Percentiles rank a stretch among this genome's conserved stretches.
These are phyloP conservation scores for Nicotiana otophora DNA, from an alignment of 257 asterid species.

Conservation along the genomic window DNA sequence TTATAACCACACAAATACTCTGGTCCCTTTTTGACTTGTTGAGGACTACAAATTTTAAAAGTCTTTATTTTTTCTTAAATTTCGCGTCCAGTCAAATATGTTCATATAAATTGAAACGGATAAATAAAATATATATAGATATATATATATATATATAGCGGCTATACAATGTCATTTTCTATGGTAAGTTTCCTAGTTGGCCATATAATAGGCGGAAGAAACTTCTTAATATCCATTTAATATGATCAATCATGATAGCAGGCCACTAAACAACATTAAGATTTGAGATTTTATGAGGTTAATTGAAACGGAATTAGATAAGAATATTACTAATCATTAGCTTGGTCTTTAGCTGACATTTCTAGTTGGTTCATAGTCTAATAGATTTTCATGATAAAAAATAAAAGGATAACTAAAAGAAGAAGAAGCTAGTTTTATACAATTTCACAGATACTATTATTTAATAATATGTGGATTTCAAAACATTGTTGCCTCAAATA, in stretches of 20 bases:
- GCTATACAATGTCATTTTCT: too few species aligned
- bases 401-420: background rate
- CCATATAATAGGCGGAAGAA: background rate
- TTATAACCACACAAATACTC: too few species aligned
- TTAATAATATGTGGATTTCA: background rate
- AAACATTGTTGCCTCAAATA: constrained; percentile 6
- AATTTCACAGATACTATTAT: background rate
- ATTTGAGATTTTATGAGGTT: background rate
- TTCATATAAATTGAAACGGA: too few species aligned
- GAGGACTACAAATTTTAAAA: too few species aligned
- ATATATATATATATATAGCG: too few species aligned
- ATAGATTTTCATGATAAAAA: background rate
- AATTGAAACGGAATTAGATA: background rate
- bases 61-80: too few species aligned
- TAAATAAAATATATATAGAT: too few species aligned
- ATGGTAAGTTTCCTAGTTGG: background rate
- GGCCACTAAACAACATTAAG: background rate
- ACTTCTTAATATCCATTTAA: background rate
- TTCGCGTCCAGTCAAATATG: too few species aligned
- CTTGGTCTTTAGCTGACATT: background rate
- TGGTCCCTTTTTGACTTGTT: too few species aligned
- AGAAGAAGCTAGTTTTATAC: background rate
- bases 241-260: background rate
- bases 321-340: background rate
- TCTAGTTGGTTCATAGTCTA: background rate